phyloP scores from a whole-genome alignment of 805 yeast species.

The Starmerella floris region DNA sequence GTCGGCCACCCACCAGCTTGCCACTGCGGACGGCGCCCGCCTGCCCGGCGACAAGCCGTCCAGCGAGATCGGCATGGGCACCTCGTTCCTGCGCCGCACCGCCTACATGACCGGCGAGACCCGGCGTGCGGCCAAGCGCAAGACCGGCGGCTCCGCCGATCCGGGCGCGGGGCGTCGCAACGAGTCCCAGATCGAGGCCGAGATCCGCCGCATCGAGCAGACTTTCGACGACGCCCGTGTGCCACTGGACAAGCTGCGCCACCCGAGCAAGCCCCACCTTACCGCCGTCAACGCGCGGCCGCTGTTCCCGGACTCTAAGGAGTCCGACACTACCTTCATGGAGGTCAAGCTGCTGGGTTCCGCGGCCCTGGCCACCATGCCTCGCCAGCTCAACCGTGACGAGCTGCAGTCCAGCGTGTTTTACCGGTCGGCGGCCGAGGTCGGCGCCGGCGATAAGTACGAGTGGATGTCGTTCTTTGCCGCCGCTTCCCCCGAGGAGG shows the following conservation, averaged over 20 bases:
- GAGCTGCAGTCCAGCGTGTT: slow-evolving; percentile 40
- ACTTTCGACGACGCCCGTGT: slow-evolving; percentile 53
- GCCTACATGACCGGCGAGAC: slow-evolving; percentile 71
- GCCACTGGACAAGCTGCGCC: slow-evolving; percentile 39
- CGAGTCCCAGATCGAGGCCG: slow-evolving; percentile 37
- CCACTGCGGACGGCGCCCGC: neutral
- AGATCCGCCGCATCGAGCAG: slow-evolving; percentile 56
- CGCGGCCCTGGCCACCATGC: slow-evolving; percentile 29
- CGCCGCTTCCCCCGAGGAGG: slow-evolving; percentile 34
- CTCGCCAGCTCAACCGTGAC: slow-evolving; percentile 13
- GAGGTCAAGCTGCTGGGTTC: slow-evolving; percentile 33
- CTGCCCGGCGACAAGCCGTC: slow-evolving; percentile 1
- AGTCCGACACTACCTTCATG: slow-evolving; percentile 59
- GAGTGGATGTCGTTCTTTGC: slow-evolving; percentile 68
- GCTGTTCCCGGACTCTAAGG: slow-evolving; percentile 78
- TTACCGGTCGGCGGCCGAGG: slow-evolving; percentile 33
- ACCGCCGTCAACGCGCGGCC: slow-evolving; percentile 70
- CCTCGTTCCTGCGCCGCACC: slow-evolving; percentile 40
- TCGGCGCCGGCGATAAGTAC: slow-evolving; percentile 25
- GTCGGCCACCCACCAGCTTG: neutral
- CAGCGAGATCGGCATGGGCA: slow-evolving; percentile 18
- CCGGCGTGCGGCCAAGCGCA: slow-evolving; percentile 22
- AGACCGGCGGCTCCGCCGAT: slow-evolving; percentile 17
- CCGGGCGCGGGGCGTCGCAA: too few relatives aligned
- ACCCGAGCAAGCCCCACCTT: slow-evolving; percentile 63